Evolutionary conservation across 148 eudicot genomes (phyloP).

Genomic region (Cornus suecica): DNA sequence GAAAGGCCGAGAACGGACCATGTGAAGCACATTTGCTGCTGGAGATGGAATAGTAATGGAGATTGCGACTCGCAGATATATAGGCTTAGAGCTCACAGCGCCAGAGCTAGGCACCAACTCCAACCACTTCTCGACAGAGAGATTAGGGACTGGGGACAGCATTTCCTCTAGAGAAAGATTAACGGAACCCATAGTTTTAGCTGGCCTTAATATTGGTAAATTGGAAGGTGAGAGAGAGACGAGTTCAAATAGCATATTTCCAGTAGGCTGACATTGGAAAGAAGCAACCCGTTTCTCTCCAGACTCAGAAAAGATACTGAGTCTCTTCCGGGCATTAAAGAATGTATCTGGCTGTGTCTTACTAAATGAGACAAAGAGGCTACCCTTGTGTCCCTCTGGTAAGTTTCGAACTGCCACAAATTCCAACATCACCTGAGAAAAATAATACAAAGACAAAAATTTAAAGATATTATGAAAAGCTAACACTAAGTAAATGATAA

Average conservation of each 20-base stretch:
- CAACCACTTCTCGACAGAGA: slow-evolving; percentile 76
- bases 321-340: slow-evolving; percentile 56
- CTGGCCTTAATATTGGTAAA: slow-evolving; percentile 40
- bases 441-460: not conserved
- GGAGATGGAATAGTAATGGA: slow-evolving; percentile 68
- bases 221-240: slow-evolving; percentile 34
- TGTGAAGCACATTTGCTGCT: slow-evolving; percentile 54
- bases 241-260: slow-evolving; percentile 65
- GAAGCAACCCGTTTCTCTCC: slow-evolving; percentile 76
- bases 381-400: slow-evolving; percentile 61
- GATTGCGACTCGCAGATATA: slow-evolving; percentile 58
- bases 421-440: slow-evolving; percentile 73
- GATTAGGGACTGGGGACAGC: slow-evolving; percentile 41
- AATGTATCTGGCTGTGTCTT: slow-evolving; percentile 78
- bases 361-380: slow-evolving; percentile 54
- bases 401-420: slow-evolving; percentile 70
- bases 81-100: slow-evolving; percentile 35
- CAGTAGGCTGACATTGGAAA: slow-evolving; percentile 79
- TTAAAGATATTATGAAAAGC: not conserved
- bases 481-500: not conserved
- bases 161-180: slow-evolving; percentile 59
- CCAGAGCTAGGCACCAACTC: slow-evolving; percentile 50
- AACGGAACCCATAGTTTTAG: slow-evolving; percentile 56
- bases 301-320: slow-evolving; percentile 59
- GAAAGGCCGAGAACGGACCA: slow-evolving; percentile 43